A percentile compares a stretch with the other conserved stretches of the same genome.
Evolutionary conservation across 2,329 filamentous ascomycete genomes (phyloP).

Genomic region (Xylaria sp.): DNA sequence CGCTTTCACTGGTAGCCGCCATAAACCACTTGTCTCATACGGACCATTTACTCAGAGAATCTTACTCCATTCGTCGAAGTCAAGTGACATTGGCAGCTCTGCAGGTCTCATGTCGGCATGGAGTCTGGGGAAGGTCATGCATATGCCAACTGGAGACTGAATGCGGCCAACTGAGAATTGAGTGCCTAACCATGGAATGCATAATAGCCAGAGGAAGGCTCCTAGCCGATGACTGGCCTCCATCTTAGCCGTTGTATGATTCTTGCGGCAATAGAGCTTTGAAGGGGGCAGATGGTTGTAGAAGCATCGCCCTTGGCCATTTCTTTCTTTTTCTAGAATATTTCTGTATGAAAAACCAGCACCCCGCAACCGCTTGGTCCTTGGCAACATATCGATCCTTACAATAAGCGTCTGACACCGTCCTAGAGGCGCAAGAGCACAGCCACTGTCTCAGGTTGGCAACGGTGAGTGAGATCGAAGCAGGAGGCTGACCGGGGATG

Average conservation of each 20-base stretch:
- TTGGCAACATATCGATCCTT: not conserved
- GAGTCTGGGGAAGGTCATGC: not conserved
- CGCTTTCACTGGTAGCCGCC: too few relatives aligned
- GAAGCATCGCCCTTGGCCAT: not conserved
- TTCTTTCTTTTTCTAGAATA: slow-evolving; percentile 1
- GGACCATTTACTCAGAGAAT: not conserved
- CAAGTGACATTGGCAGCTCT: not conserved
- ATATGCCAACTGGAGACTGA: not conserved
- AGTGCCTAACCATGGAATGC: not conserved
- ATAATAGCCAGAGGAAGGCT: not conserved
- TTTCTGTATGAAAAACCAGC: not conserved
- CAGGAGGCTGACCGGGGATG: not conserved
- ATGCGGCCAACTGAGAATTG: not conserved
- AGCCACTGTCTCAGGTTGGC: slow-evolving; percentile 17
- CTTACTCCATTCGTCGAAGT: not conserved
- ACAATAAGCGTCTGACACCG: not conserved
- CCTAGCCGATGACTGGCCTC: not conserved
- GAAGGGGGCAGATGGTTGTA: not conserved
- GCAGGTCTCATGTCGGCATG: not conserved
- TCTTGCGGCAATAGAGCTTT: not conserved
- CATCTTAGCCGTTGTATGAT: not conserved
- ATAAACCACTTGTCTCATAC: not conserved
- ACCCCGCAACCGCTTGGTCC: not conserved
- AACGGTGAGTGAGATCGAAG: not conserved
- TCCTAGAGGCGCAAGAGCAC: slow-evolving; percentile 1